phyloP scores from a whole-genome alignment of 805 yeast genomes.

The Hanseniaspora lindneri region DNA sequence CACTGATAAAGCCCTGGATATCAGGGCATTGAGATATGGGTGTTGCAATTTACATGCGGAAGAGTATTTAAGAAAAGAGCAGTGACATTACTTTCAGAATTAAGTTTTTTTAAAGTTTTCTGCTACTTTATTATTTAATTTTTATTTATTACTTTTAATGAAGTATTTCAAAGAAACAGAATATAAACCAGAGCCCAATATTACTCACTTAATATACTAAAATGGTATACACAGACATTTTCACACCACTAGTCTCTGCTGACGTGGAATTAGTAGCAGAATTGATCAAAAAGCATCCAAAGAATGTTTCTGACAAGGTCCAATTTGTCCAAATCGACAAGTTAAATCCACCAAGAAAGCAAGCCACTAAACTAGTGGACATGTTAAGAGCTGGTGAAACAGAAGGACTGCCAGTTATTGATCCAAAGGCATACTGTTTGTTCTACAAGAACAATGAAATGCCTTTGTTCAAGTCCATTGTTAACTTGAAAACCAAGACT shows the following conservation, averaged over 20 bases:
- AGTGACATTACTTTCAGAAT: too few species aligned
- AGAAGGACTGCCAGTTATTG: conserved; percentile 39
- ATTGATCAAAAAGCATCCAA: conserved; percentile 13
- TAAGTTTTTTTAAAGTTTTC: too few species aligned
- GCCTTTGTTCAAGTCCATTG: conserved; percentile 58
- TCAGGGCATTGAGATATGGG: not conserved
- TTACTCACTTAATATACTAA: not conserved
- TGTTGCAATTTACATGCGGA: too few species aligned
- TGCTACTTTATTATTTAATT: too few species aligned
- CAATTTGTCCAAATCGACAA: conserved; percentile 59
- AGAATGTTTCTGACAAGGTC: conserved; percentile 30
- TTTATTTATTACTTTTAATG: not conserved
- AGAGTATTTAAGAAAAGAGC: too few species aligned
- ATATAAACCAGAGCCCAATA: not conserved
- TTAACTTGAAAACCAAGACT: conserved; percentile 52
- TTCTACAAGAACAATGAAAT: conserved; percentile 44
- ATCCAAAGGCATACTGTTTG: conserved; percentile 58
- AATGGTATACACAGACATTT: conserved; percentile 14
- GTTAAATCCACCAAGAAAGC: conserved; percentile 67
- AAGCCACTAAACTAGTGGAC: conserved; percentile 53
- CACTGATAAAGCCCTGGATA: not conserved
- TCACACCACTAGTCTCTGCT: conserved; percentile 8
- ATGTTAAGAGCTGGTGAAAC: conserved; percentile 47
- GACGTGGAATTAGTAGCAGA: conserved; percentile 11
- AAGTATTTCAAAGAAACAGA: not conserved